Base-by-base conservation (phyloP, 2,329 filamentous ascomycete genomes). In the Thyridium curvatum region DNA sequence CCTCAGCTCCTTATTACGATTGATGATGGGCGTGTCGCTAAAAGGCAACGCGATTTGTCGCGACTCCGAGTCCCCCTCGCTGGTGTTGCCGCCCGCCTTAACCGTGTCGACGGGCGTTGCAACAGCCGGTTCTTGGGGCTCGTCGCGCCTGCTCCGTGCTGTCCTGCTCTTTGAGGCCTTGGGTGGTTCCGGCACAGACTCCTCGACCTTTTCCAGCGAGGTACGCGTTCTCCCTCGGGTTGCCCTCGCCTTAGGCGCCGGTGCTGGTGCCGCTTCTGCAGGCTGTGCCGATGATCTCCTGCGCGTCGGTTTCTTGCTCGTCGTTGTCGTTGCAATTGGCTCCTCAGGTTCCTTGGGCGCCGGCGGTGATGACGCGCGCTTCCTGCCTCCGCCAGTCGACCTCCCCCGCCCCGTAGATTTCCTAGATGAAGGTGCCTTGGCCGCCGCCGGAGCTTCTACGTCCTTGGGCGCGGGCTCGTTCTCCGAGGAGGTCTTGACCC, bases 1-100 rank as follows among this genome's bases (percentile, higher is more conserved):
- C 46, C 91, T 79, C 77, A 96, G 86, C 56, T 95, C 90, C 63
- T 94, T 94, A 59, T 97, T 97, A 37, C 89, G 79, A 58, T 87
- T 84, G 49, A 95, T 94, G 18, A 96, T 80, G 1, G 91, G 91
- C 12, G 91, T 97, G 58, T 97, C 91, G 52, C 87, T 89, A 57
- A 94, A 85, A 2, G 90, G 90, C 9, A 97, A 69, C 37, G 86
- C 74, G 44, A 96, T 94, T 52, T 86, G 87, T 42, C 71, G 67
- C 9, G 65, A 63, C 39, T 65, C 62, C 6, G 58, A 58, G 30
- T 56, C 55, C 43, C 52, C 58, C 38, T 39, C 54, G 46, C 34
- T 47, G 45, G 39, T 49, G 49, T 32, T 52, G 55, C 5, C 56
- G 54, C 12, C 55, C 56, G 18, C 46, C 46, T 18, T 30, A 21